Evolutionary conservation across 495 filamentous ascomycete genomes (phyloP), one percentile per base, ranked within the genome.

Genomic region (Talaromyces proteolyticus): DNA sequence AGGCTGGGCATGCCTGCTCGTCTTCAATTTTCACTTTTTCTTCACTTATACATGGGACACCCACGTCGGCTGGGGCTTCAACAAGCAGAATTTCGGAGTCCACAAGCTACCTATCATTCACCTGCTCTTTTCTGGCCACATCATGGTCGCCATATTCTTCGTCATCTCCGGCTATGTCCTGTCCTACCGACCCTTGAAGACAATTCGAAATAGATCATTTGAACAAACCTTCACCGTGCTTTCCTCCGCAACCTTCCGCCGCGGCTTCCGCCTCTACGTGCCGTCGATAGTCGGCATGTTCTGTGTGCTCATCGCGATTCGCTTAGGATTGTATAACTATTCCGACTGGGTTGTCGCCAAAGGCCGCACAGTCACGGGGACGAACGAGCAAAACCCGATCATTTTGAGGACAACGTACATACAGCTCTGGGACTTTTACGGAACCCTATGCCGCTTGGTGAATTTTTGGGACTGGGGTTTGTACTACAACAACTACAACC

Each of bases 111-210:
- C 84, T 4, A 75, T 84, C 52, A 23, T 86, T 3, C 77, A 84
- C 43, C 64, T 87, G 49, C 54, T 87, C 10, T 81, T 79, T 59
- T 80, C 78, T 6, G 84, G 82, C 24, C 77, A 80, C 44, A 80
- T 85, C 43, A 85, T 86, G 83, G 84, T 88, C 8, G 76, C 81
- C 58, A 78, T 87, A 42, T 88, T 88, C 70, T 87, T 87, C 65
- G 79, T 87, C 49, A 81, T 88, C 39, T 86, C 82, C 5, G 84
- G 85, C 53, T 85, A 83, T 52, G 82, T 82, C 1, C 69, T 88
- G 7, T 82, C 82, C 12, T 78, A 80, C 53, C 84, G 85, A 52
- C 79, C 85, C 0, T 59, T 88, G 26, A 77, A 76, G 51, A 64
- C 70, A n/a, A 76, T 82, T 37, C 81, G 79, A 45, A 67, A 64